Conservation (phyloP, 129 eudicot species). For the Deinandra increscens region DNA sequence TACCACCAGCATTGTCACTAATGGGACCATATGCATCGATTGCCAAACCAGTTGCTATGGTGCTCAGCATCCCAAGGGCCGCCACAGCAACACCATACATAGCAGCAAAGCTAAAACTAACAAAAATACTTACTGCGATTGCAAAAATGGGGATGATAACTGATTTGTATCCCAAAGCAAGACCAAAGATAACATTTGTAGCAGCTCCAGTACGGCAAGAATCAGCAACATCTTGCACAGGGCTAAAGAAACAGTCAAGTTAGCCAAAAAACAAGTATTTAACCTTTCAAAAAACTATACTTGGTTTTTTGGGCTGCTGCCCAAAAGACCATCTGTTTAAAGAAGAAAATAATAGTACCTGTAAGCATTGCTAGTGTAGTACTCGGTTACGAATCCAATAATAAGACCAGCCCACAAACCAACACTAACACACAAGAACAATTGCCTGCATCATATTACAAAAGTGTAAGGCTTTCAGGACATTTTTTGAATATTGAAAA, state of each 20-base stretch:
- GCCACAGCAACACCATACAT: constrained; percentile 91
- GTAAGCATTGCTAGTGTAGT: constrained; percentile 85
- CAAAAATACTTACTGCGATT: constrained; percentile 70
- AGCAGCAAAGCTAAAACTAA: constrained; percentile 75
- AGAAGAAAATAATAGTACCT: constrained; percentile 39
- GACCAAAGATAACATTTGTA: constrained; percentile 82
- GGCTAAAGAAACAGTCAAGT: constrained; percentile 44
- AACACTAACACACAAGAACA: constrained; percentile 74
- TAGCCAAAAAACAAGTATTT: not conserved
- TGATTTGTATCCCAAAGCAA: constrained; percentile 83
- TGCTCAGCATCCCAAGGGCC: constrained; percentile 88
- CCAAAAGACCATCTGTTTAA: not conserved
- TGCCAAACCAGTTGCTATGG: constrained; percentile 90
- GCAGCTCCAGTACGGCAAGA: constrained; percentile 96
- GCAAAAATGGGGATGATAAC: constrained; percentile 86
- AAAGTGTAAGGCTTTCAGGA: constrained; percentile 16
- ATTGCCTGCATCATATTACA: constrained; percentile 52
- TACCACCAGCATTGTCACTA: constrained; percentile 92
- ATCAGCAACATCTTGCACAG: constrained; percentile 91
- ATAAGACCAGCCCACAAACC: constrained; percentile 93
- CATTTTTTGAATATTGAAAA: not conserved
- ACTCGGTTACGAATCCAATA: constrained; percentile 83
- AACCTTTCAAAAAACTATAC: not conserved
- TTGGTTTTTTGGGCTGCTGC: not conserved
- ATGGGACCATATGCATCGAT: constrained; percentile 92